Conservation (phyloP, 148 eudicot species). For the Polygonum maritimum region DNA sequence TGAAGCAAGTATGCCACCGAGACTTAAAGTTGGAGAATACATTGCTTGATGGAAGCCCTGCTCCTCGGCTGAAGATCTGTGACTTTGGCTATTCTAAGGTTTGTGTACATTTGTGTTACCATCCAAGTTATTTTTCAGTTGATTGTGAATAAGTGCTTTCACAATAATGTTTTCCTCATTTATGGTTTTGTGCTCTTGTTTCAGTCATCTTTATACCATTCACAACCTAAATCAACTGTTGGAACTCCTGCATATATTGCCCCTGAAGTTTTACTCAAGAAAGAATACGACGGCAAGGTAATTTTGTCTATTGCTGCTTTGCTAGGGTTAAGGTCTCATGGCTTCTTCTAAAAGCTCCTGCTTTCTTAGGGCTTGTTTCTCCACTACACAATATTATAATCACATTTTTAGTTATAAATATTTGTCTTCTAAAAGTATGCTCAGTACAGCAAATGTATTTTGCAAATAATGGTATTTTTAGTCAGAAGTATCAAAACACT, state of each 20-base stretch:
- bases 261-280: slow-evolving; percentile 74
- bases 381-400: no score
- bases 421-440: no score
- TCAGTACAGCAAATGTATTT: no score
- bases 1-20: slow-evolving; percentile 48
- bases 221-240: slow-evolving; percentile 93
- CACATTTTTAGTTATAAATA: no score
- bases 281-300: slow-evolving; percentile 98
- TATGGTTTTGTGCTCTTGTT: slow-evolving; percentile 12
- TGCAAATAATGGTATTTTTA: no score
- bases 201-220: slow-evolving; percentile 87
- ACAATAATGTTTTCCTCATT: neutral
- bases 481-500: no score
- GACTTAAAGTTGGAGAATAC: slow-evolving; percentile 43
- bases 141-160: neutral
- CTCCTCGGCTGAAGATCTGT: slow-evolving; percentile 43
- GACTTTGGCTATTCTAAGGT: slow-evolving; percentile 52
- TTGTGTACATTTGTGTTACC: neutral
- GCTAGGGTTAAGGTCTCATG: neutral
- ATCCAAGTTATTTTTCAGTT: neutral
- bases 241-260: slow-evolving; percentile 97
- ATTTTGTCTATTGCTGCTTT: neutral
- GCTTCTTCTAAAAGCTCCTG: neutral
- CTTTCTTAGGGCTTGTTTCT: neutral
- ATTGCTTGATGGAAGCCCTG: slow-evolving; percentile 46